Conservation (phyloP, 495 filamentous ascomycete species). For the Talaromyces adpressus region DNA sequence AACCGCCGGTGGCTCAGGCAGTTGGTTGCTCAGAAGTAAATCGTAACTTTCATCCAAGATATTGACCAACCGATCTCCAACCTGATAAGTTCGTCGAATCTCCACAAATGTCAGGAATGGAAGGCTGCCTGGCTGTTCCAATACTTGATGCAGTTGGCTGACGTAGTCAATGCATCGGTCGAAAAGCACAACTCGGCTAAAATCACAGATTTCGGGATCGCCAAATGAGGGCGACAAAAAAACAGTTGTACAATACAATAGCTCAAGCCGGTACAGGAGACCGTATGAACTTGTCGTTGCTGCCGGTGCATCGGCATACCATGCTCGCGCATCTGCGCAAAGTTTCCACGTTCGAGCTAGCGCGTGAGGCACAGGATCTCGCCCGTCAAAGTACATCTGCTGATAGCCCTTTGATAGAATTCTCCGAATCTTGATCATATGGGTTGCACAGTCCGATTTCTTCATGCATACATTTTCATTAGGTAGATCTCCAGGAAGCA, state of each 20-base stretch:
- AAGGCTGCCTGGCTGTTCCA: constrained; percentile 23
- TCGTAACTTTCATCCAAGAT: constrained; percentile 28
- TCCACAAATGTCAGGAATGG: constrained; percentile 32
- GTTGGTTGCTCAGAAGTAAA: constrained; percentile 23
- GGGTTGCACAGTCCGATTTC: constrained; percentile 44
- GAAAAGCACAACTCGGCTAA: constrained; percentile 70
- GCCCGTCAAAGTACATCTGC: constrained; percentile 65
- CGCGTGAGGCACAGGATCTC: constrained; percentile 52
- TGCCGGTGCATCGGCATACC: constrained; percentile 55
- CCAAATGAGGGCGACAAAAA: constrained; percentile 68
- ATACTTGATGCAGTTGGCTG: constrained; percentile 31
- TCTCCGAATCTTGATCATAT: constrained; percentile 69
- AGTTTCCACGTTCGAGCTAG: constrained; percentile 54
- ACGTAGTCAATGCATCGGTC: constrained; percentile 70
- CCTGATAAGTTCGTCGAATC: constrained; percentile 33
- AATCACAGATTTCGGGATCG: constrained; percentile 55
- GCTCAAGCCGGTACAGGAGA: constrained; percentile 70
- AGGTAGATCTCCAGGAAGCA: constrained; percentile 25
- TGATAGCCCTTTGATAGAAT: constrained; percentile 80
- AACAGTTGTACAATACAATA: constrained; percentile 78
- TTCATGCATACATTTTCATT: constrained; percentile 38
- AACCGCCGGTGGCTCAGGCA: constrained; percentile 25
- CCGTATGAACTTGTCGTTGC: constrained; percentile 51
- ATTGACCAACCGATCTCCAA: constrained; percentile 24
- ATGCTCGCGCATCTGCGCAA: constrained; percentile 57